Conservation (phyloP, 495 filamentous ascomycete genomes). For the Talaromyces proteolyticus region DNA sequence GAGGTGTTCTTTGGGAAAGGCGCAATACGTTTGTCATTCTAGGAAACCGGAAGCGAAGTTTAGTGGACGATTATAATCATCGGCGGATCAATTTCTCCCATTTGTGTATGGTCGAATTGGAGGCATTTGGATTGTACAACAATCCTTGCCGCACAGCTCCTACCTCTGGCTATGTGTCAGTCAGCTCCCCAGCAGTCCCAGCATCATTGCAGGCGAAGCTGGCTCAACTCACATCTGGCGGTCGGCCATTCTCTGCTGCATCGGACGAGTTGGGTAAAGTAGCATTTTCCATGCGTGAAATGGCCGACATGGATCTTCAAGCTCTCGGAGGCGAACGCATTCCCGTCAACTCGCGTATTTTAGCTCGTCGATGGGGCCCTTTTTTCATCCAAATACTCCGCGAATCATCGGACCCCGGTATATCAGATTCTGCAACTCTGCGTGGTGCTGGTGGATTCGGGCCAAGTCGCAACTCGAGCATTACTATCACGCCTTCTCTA, state of each 20-base stretch:
- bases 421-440: slow-evolving; percentile 47
- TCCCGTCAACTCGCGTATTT: slow-evolving; percentile 84
- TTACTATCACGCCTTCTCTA: slow-evolving; percentile 77
- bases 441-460: slow-evolving; percentile 27
- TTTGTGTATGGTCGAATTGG: slow-evolving; percentile 91
- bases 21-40: slow-evolving; percentile 93
- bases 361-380: slow-evolving; percentile 85
- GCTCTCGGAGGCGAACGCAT: slow-evolving; percentile 86
- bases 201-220: slow-evolving; percentile 52
- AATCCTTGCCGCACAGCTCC: slow-evolving; percentile 76
- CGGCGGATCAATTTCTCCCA: slow-evolving; percentile 96
- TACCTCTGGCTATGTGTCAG: slow-evolving; percentile 73
- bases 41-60: slow-evolving; percentile 81
- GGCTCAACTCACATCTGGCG: slow-evolving; percentile 60
- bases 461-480: slow-evolving; percentile 62
- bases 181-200: slow-evolving; percentile 61
- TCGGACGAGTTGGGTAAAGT: slow-evolving; percentile 82
- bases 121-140: slow-evolving; percentile 95
- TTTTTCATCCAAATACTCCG: slow-evolving; percentile 88
- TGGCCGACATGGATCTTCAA: slow-evolving; percentile 96
- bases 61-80: slow-evolving; percentile 99
- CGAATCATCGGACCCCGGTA: slow-evolving; percentile 53
- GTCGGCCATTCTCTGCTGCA: slow-evolving; percentile 58
- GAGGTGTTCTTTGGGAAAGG: slow-evolving; percentile 86
- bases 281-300: slow-evolving; percentile 69